These are phyloP conservation scores for Bjerkandera adusta DNA, from an alignment of 1,284 basidiomycete genomes.

Conservation along the genomic window DNA sequence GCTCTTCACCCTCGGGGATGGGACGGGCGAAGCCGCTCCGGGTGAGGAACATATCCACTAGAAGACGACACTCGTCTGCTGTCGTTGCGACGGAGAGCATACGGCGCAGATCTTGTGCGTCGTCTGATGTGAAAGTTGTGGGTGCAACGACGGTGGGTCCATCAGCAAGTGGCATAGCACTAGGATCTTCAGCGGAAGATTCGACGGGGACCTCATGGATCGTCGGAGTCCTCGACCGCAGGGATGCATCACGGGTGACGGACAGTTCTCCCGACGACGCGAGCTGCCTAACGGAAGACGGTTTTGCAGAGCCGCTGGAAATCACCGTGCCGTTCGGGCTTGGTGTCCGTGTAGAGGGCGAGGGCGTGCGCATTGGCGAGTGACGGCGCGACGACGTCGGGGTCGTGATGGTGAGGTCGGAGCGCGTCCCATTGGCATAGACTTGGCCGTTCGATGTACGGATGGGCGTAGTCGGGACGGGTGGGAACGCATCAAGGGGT, in stretches of 20 bases:
- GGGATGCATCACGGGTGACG: too few relatives aligned
- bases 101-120: slow-evolving; percentile 65
- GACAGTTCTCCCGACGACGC: too few relatives aligned
- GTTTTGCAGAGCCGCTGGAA: too few relatives aligned
- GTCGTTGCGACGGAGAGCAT: slow-evolving; percentile 71
- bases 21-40: slow-evolving; percentile 44
- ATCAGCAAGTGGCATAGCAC: too few relatives aligned
- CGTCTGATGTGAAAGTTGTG: slow-evolving; percentile 30
- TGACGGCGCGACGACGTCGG: too few relatives aligned
- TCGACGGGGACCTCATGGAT: background rate
- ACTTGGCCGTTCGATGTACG: too few relatives aligned
- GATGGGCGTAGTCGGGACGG: slow-evolving; percentile 13
- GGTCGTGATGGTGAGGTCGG: too few relatives aligned
- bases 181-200: background rate
- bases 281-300: too few relatives aligned
- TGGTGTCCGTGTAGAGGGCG: background rate
- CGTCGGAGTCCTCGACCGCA: background rate
- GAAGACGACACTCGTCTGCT: slow-evolving; percentile 80
- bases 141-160: slow-evolving; percentile 16
- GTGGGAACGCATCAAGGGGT: slow-evolving; percentile 16
- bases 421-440: too few relatives aligned
- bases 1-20: slow-evolving; percentile 12
- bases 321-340: background rate
- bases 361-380: background rate
- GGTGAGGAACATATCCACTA: slow-evolving; percentile 78